Evolutionary conservation across 2,329 filamentous ascomycete species (phyloP).

Genomic region (Rhynchosporium secalis): DNA sequence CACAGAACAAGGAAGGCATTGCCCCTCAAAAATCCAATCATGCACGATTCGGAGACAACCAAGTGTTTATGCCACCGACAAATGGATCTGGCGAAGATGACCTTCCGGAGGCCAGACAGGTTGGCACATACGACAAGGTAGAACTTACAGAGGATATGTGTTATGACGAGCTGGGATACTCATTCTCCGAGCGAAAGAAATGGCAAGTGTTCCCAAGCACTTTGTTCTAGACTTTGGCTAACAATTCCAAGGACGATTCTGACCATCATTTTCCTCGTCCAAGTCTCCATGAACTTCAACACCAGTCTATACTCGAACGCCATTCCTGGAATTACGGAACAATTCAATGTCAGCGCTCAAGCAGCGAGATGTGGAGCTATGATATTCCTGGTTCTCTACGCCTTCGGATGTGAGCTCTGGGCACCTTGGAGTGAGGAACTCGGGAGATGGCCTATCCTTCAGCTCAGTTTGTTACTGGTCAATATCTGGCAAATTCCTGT

Average conservation of each 20-base stretch:
- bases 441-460: constrained; percentile 73
- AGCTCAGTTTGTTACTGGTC: constrained; percentile 70
- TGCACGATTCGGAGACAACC: constrained; percentile 25
- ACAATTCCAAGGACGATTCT: constrained; percentile 52
- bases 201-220: constrained; percentile 47
- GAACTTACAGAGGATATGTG: constrained; percentile 59
- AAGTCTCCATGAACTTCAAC: constrained; percentile 79
- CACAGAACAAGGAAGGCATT: constrained; percentile 13
- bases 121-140: constrained; percentile 29
- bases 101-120: constrained; percentile 22
- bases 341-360: constrained; percentile 68
- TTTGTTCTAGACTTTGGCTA: neutral
- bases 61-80: constrained; percentile 10
- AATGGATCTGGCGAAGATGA: constrained; percentile 14
- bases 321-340: constrained; percentile 60
- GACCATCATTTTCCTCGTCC: constrained; percentile 70
- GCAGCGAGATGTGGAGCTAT: constrained; percentile 72
- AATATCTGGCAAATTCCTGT: constrained; percentile 77
- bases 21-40: constrained; percentile 17
- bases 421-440: constrained; percentile 85
- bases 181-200: constrained; percentile 62
- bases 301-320: constrained; percentile 73
- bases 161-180: constrained; percentile 64
- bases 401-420: constrained; percentile 86
- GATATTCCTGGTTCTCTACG: constrained; percentile 77